These are phyloP conservation scores for Teratosphaeria epicoccoides DNA, from an alignment of 2,329 filamentous ascomycete species.

Conservation along the genomic window DNA sequence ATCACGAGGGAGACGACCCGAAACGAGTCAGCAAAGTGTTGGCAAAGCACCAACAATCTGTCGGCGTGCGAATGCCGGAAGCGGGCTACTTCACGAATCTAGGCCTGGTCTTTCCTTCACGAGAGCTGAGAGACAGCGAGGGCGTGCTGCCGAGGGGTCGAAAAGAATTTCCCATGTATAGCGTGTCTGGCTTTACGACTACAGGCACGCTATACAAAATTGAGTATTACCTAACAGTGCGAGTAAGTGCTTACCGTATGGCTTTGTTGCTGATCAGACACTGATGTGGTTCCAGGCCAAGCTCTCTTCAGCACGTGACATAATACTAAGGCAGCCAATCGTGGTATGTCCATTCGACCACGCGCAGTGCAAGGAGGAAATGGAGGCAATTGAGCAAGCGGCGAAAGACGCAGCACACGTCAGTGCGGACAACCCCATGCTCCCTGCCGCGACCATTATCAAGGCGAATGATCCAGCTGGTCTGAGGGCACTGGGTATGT, in stretches of 20 bases:
- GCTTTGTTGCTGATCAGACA: not conserved
- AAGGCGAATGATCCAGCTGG: slow-evolving; percentile 61
- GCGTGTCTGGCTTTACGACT: slow-evolving; percentile 84
- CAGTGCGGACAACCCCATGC: slow-evolving; percentile 80
- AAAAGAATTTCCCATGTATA: slow-evolving; percentile 78
- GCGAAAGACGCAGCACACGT: slow-evolving; percentile 85
- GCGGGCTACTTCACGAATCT: slow-evolving; percentile 88
- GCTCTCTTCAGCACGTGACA: slow-evolving; percentile 78
- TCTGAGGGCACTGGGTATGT: slow-evolving; percentile 49
- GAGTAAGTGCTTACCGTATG: slow-evolving; percentile 47
- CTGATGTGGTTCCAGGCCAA: slow-evolving; percentile 52
- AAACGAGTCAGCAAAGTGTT: slow-evolving; percentile 81
- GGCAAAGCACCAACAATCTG: slow-evolving; percentile 68
- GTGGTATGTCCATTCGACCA: slow-evolving; percentile 94
- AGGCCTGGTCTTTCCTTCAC: slow-evolving; percentile 79
- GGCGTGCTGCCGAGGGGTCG: slow-evolving; percentile 79
- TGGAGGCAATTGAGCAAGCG: slow-evolving; percentile 94
- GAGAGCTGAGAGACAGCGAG: slow-evolving; percentile 75
- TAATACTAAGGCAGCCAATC: slow-evolving; percentile 79
- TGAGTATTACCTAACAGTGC: slow-evolving; percentile 90
- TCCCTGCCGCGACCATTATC: slow-evolving; percentile 78
- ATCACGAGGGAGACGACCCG: slow-evolving; percentile 92
- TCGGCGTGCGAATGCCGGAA: slow-evolving; percentile 79
- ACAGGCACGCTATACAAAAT: slow-evolving; percentile 94
- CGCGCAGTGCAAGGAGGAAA: slow-evolving; percentile 92